phyloP scores from a whole-genome alignment of 2,329 filamentous ascomycete genomes.

The Colletotrichum orchidophilum region DNA sequence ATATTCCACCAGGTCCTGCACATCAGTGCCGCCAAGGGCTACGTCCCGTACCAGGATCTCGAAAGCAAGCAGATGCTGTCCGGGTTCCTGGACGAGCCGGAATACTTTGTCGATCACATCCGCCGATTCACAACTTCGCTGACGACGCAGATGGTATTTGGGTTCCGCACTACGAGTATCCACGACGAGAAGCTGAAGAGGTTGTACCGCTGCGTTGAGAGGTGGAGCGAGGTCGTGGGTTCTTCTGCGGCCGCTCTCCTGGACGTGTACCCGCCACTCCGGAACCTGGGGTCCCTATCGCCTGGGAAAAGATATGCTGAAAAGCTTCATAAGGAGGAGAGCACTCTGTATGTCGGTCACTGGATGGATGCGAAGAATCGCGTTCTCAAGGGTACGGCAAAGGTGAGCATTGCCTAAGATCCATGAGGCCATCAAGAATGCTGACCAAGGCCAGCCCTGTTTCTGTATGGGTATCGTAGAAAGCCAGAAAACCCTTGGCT shows the following conservation, averaged over 20 bases:
- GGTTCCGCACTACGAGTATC: constrained; percentile 52
- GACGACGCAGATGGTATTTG: constrained; percentile 61
- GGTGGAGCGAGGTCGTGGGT: constrained; percentile 48
- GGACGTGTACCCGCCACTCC: constrained; percentile 56
- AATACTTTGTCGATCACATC: constrained; percentile 54
- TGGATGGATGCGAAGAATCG: constrained; percentile 33
- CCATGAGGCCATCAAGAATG: neutral
- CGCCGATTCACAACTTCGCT: constrained; percentile 59
- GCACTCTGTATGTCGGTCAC: constrained; percentile 30
- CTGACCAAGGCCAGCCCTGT: constrained; percentile 38
- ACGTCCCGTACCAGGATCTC: constrained; percentile 47
- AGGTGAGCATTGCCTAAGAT: constrained; percentile 9
- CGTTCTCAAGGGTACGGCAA: constrained; percentile 26
- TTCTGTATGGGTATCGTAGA: constrained; percentile 39
- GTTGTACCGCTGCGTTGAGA: constrained; percentile 51
- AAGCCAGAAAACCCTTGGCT: constrained; percentile 33
- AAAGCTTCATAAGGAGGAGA: constrained; percentile 43
- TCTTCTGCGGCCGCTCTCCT: constrained; percentile 52
- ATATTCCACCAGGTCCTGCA: constrained; percentile 51
- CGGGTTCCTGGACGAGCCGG: constrained; percentile 45
- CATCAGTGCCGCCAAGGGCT: constrained; percentile 47
- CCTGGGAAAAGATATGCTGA: constrained; percentile 40
- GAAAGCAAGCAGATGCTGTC: constrained; percentile 59
- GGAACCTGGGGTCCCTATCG: constrained; percentile 26
- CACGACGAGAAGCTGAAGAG: constrained; percentile 54